Percentiles rank a stretch among this genome's conserved stretches.
phyloP scores from a whole-genome alignment of 305 asterid genomes.

The Solanum chacoense region DNA sequence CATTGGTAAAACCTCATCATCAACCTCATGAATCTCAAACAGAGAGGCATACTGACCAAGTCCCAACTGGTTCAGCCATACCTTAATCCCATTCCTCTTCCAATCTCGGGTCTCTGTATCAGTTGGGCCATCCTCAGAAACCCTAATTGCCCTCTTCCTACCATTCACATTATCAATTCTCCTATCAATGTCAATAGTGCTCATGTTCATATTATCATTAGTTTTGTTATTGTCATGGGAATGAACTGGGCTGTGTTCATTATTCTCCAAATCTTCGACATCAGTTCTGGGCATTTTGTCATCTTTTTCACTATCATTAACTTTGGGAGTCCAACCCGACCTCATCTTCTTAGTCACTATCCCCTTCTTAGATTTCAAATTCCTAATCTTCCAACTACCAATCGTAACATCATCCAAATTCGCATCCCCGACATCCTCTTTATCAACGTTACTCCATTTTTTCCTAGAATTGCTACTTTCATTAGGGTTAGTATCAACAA shows the following conservation, averaged over 20 bases:
- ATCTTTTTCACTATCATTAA: slow-evolving; percentile 4
- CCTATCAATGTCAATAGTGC: not conserved
- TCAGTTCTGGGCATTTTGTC: slow-evolving; percentile 8
- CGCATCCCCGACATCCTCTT: slow-evolving; percentile 10
- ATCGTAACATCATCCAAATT: slow-evolving; percentile 35
- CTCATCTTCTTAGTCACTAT: slow-evolving; percentile 24
- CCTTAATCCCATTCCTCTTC: slow-evolving; percentile 32
- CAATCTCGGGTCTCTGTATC: slow-evolving; percentile 1
- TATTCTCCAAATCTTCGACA: slow-evolving; percentile 18
- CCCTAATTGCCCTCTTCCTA: slow-evolving; percentile 2
- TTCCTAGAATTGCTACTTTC: slow-evolving; percentile 5
- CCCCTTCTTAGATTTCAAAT: slow-evolving; percentile 20
- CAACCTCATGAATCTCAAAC: slow-evolving; percentile 64
- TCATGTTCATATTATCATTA: slow-evolving; percentile 1
- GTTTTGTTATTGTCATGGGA: slow-evolving; percentile 7
- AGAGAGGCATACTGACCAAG: slow-evolving; percentile 32
- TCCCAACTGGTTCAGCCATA: slow-evolving; percentile 51
- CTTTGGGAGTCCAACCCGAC: slow-evolving; percentile 21
- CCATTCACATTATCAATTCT: slow-evolving; percentile 6
- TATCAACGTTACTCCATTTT: slow-evolving; percentile 8
- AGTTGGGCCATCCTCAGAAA: slow-evolving; percentile 16
- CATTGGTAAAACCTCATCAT: slow-evolving; percentile 45
- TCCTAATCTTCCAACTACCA: slow-evolving; percentile 47
- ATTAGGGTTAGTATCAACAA: slow-evolving; percentile 10
- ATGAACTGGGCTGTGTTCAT: slow-evolving; percentile 11